Evolutionary conservation across 371 early-diverging fungal species (phyloP).

Genomic region (Syncephalis plumigaleata): DNA sequence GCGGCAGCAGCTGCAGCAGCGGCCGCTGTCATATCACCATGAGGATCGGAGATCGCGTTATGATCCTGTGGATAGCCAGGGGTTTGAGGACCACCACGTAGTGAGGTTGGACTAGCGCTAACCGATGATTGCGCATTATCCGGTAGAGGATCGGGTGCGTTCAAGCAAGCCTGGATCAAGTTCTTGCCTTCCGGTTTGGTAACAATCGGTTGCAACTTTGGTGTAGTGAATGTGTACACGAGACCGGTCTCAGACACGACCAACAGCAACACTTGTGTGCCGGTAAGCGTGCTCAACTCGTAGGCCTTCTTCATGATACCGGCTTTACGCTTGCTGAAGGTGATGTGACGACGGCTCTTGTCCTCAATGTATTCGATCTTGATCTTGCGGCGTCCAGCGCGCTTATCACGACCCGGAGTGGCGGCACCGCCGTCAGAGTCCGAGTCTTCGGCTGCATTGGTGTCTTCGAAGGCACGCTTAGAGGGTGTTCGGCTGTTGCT

Average conservation of each 20-base stretch:
- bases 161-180: conserved; percentile 88
- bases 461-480: not conserved
- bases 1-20: too few species aligned
- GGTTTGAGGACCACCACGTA: too few species aligned
- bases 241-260: conserved; percentile 95
- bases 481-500: not conserved
- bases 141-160: conserved; percentile 45
- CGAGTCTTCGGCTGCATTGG: conserved; percentile 10
- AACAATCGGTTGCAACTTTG: conserved; percentile 90
- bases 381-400: conserved; percentile 82
- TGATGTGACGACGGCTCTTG: conserved; percentile 88
- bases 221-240: conserved; percentile 97
- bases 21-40: too few species aligned
- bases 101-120: too few species aligned
- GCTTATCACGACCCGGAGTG: conserved; percentile 33
- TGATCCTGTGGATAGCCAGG: too few species aligned
- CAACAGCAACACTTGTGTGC: conserved; percentile 89
- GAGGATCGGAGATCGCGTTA: too few species aligned
- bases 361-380: conserved; percentile 95
- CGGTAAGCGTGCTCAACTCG: conserved; percentile 90
- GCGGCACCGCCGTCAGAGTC: conserved; percentile 24
- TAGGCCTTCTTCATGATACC: conserved; percentile 99
- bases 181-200: conserved; percentile 86
- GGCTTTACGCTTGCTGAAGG: conserved; percentile 96
- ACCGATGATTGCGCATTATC: not conserved